phyloP scores from a whole-genome alignment of 2,329 filamentous ascomycete genomes.

The Monosporascus cannonballus region DNA sequence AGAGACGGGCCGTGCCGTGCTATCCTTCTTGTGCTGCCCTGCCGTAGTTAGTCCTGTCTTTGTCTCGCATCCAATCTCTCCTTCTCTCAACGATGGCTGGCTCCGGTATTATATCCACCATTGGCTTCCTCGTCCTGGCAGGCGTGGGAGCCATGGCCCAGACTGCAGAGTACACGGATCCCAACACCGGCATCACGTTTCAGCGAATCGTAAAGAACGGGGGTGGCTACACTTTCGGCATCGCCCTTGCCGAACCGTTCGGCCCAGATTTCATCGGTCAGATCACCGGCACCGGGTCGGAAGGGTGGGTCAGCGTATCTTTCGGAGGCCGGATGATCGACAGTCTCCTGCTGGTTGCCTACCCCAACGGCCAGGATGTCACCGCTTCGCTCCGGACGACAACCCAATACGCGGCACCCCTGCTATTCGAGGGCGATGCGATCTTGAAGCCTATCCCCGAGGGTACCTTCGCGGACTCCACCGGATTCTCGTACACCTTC shows the following conservation, averaged over 20 bases:
- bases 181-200: conserved; percentile 40
- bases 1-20: not conserved
- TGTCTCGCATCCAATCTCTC: not conserved
- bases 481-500: conserved; percentile 48
- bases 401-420: conserved; percentile 39
- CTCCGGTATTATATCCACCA: not conserved
- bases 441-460: conserved; percentile 39
- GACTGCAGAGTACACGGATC: conserved; percentile 29
- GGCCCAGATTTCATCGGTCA: conserved; percentile 49
- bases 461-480: conserved; percentile 45
- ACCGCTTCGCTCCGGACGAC: conserved; percentile 22
- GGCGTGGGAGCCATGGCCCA: not conserved
- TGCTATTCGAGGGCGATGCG: conserved; percentile 35
- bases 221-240: conserved; percentile 38
- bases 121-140: not conserved
- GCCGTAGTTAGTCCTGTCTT: not conserved
- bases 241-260: conserved; percentile 43
- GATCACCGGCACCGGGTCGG: conserved; percentile 21
- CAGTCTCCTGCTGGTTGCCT: conserved; percentile 42
- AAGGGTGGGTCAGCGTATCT: conserved; percentile 43
- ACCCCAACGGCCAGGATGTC: conserved; percentile 39
- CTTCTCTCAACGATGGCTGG: not conserved
- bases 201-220: conserved; percentile 26
- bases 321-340: conserved; percentile 40
- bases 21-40: not conserved